Base-by-base conservation (phyloP, 148 eudicot species). In the Bassia scoparia region DNA sequence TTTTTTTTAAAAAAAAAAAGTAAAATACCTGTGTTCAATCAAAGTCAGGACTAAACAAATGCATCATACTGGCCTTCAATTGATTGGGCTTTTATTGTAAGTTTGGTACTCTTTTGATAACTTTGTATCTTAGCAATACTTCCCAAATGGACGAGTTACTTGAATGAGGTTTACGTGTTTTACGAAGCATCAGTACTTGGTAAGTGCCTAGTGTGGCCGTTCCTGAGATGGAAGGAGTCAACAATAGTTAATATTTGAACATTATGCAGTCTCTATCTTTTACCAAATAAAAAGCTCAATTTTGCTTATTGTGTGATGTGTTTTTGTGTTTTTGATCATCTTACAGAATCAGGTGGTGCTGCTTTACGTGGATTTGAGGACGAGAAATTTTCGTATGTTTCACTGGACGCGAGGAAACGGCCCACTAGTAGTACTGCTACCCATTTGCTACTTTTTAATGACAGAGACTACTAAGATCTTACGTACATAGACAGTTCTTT, bases 361-460 rank as follows among this genome's bases (percentile, higher is more conserved):
- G 80, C 92, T 58, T 63, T 95, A 71, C 97, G 99, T 76, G 99
- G 97, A 67, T 95, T 81, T 76, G 96, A 95, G 87, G 99, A 95
- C 82, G 97, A 95, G 77, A 95, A 95, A 26, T 95, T 90, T 72
- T 80, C 84, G 54, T 92, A 77, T 72, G 90, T 95, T 64, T 96
- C 80, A 55, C 85, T 95, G 77, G n/a, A 89, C 87, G 79, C 86
- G 97, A 74, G 97, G 99, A 73, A 84, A 80, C 78, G 81, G 99
- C 34, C 97, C 96, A 69, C 88, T 91, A 96, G 81, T 77, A 87
- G 96, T 81, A 29, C 74, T 74, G 69, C 54, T 7, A 35, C 55
- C 55, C 26, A 38, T 56, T 24, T 23, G 30, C 38, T 63, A 38
- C 2, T 46, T 20, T 33, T 56, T 24, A 29, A n/a, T n/a, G 34